Percentiles rank a stretch among this genome's conserved stretches.
Evolutionary conservation across 2,329 filamentous ascomycete species (phyloP).

Genomic region (Sporothrix euskadiensis): DNA sequence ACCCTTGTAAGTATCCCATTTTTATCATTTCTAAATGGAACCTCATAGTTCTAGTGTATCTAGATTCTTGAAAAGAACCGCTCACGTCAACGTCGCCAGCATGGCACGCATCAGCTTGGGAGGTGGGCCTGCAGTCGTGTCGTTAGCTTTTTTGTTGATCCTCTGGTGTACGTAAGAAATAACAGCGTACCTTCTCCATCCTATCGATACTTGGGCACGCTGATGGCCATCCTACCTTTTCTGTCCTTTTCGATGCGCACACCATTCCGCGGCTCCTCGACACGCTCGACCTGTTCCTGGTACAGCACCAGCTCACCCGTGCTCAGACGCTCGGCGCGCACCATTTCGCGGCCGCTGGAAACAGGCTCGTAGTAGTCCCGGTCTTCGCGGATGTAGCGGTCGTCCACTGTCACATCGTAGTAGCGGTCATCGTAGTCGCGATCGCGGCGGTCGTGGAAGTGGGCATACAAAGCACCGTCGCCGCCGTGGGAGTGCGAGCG

Average conservation of each 20-base stretch:
- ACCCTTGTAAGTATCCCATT: not conserved
- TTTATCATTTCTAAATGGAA: not conserved
- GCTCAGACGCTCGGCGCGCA: slow-evolving; percentile 58
- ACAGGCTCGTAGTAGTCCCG: slow-evolving; percentile 66
- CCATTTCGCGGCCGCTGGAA: slow-evolving; percentile 52
- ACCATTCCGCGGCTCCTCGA: slow-evolving; percentile 56
- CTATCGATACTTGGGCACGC: slow-evolving; percentile 68
- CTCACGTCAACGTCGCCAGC: slow-evolving; percentile 32
- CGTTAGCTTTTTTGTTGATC: not conserved
- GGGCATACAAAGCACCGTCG: slow-evolving; percentile 62
- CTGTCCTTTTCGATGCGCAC: slow-evolving; percentile 81
- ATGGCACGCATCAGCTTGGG: slow-evolving; percentile 31
- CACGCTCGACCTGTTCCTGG: slow-evolving; percentile 58
- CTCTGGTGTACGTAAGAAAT: slow-evolving; percentile 14
- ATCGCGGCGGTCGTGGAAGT: slow-evolving; percentile 69
- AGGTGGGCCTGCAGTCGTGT: slow-evolving; percentile 28
- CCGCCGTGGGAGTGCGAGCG: slow-evolving; percentile 42
- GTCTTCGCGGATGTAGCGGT: slow-evolving; percentile 54
- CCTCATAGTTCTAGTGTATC: not conserved
- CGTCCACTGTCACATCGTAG: slow-evolving; percentile 41
- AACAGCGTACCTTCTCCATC: slow-evolving; percentile 47
- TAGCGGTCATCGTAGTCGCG: slow-evolving; percentile 53
- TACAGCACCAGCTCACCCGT: slow-evolving; percentile 66
- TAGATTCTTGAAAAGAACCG: not conserved
- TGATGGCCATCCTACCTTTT: slow-evolving; percentile 93